These are phyloP conservation scores for Populus trichocarpa DNA, from an alignment of 441 rosid genomes.

Conservation along the genomic window DNA sequence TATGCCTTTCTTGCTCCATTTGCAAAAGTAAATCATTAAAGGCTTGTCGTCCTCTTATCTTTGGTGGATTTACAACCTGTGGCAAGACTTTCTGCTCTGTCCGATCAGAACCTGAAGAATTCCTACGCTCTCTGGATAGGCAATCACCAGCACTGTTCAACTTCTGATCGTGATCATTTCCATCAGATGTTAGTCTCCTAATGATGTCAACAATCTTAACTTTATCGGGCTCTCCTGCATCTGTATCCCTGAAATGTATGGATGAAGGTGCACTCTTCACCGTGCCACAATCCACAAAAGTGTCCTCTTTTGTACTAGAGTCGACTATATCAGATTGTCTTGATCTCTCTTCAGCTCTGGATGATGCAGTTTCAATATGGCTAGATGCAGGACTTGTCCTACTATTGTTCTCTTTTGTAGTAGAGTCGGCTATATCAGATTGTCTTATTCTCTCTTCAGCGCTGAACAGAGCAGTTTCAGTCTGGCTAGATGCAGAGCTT, in stretches of 20 bases:
- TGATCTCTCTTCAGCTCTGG: slow-evolving; percentile 20
- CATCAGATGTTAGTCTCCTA: slow-evolving; percentile 41
- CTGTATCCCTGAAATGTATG: slow-evolving; percentile 18
- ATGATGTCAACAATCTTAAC: slow-evolving; percentile 72
- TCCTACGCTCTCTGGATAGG: slow-evolving; percentile 24
- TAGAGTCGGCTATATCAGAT: slow-evolving; percentile 24
- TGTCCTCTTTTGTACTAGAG: slow-evolving; percentile 26
- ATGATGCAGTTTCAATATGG: slow-evolving; percentile 18
- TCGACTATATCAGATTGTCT: slow-evolving; percentile 29
- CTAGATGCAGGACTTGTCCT: slow-evolving; percentile 38
- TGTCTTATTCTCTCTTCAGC: slow-evolving; percentile 24
- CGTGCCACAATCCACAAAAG: slow-evolving; percentile 33
- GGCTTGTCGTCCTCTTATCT: slow-evolving; percentile 84
- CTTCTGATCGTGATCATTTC: slow-evolving; percentile 33
- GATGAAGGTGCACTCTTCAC: slow-evolving; percentile 26
- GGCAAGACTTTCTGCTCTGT: slow-evolving; percentile 34
- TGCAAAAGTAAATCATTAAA: slow-evolving; percentile 58
- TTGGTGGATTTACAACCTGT: slow-evolving; percentile 42
- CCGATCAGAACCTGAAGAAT: slow-evolving; percentile 1
- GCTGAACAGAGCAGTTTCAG: slow-evolving; percentile 22
- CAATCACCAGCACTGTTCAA: slow-evolving; percentile 17
- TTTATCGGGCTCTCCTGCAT: slow-evolving; percentile 48
- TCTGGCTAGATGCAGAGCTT: slow-evolving; percentile 29
- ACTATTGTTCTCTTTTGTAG: slow-evolving; percentile 23
- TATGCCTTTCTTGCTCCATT: slow-evolving; percentile 55